phyloP scores from a whole-genome alignment of 106 monocot species.

The Posidonia australis region DNA sequence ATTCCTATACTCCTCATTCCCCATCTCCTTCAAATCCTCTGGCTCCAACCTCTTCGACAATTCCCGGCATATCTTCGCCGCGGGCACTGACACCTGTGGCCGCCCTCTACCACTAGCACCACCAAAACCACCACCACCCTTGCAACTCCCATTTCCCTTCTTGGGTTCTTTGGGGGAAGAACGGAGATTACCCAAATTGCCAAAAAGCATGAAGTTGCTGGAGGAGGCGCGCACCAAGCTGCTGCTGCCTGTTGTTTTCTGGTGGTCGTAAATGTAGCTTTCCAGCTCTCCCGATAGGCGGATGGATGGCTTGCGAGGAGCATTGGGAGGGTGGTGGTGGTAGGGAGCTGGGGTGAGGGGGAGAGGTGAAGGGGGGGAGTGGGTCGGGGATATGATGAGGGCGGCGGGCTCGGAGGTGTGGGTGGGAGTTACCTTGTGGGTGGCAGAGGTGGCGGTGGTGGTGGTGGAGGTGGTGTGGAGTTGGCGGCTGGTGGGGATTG shows the following conservation, averaged over 20 bases:
- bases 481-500: no score
- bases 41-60: constrained; percentile 16
- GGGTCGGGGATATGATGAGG: no score
- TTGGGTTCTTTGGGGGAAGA: not conserved
- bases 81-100: no score
- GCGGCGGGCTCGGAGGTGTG: no score
- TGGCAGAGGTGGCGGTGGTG: not conserved
- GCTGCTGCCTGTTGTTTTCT: constrained; percentile 23
- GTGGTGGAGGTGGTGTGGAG: not conserved
- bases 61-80: no score
- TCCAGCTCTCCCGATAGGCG: constrained; percentile 38
- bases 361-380: no score
- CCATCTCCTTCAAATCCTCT: constrained; percentile 47
- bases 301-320: not conserved
- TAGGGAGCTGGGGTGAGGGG: no score
- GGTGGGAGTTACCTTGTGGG: no score
- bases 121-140: no score
- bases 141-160: not conserved
- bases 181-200: constrained; percentile 52
- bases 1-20: constrained; percentile 49
- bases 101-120: no score
- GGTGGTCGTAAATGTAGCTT: constrained; percentile 41
- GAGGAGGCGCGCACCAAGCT: constrained; percentile 45
- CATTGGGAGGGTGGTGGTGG: no score
- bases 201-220: constrained; percentile 53